These are phyloP conservation scores for Sarocladium oryzae DNA, from an alignment of 2,329 filamentous ascomycete species.

Conservation along the genomic window DNA sequence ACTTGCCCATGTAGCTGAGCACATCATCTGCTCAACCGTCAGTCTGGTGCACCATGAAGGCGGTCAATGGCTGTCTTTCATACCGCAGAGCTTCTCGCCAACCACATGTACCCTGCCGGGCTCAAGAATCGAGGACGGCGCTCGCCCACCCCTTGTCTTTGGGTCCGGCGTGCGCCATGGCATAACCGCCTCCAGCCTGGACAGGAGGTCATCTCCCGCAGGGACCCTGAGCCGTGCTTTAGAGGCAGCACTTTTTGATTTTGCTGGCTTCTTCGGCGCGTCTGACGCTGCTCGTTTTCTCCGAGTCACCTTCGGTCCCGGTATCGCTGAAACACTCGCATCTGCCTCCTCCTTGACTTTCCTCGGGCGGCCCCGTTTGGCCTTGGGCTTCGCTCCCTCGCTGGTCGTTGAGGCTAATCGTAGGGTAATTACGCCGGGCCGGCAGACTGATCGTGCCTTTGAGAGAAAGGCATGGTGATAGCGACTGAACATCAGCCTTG, in stretches of 20 bases:
- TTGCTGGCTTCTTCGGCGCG: not conserved
- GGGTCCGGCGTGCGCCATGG: not conserved
- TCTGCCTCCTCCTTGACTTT: conserved; percentile 10
- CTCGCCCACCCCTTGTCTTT: conserved; percentile 11
- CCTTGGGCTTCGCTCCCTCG: not conserved
- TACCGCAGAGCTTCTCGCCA: conserved; percentile 44
- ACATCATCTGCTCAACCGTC: conserved; percentile 53
- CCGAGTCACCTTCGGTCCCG: not conserved
- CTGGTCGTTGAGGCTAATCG: not conserved
- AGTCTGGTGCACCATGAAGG: no score
- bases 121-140: not conserved
- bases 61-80: conserved; percentile 10
- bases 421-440: not conserved
- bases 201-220: not conserved
- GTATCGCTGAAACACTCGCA: not conserved
- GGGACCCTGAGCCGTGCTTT: no score
- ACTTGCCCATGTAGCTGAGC: conserved; percentile 60
- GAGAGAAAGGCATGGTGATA: not conserved
- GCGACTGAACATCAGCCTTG: not conserved
- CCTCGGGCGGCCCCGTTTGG: not conserved
- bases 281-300: not conserved
- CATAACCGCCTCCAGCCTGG: not conserved
- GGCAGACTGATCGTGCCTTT: not conserved
- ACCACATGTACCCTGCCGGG: conserved; percentile 43
- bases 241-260: not conserved